These are phyloP conservation scores for Colletotrichum falcatum DNA, from an alignment of 2,329 filamentous ascomycete species.

Conservation along the genomic window DNA sequence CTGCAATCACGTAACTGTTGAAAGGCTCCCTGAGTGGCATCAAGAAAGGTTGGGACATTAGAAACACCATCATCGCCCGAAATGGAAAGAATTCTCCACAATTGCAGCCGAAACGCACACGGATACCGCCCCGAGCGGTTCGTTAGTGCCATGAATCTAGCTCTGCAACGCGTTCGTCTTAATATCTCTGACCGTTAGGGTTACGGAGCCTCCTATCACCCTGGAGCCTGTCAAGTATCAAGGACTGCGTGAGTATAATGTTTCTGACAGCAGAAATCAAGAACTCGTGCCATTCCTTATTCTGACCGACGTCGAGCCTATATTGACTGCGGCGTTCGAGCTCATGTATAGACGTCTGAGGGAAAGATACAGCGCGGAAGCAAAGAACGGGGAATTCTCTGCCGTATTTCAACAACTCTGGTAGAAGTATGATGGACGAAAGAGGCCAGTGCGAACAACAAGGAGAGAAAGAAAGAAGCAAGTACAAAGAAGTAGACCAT, in stretches of 20 bases:
- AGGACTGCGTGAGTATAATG: not conserved
- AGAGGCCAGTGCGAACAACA: not conserved
- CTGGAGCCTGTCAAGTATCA: not conserved
- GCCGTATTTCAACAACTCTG: not conserved
- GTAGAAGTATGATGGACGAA: not conserved
- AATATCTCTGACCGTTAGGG: not conserved
- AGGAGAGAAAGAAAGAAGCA: not conserved
- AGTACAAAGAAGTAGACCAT: not conserved
- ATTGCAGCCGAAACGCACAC: no score
- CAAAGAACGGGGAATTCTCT: not conserved
- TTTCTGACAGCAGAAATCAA: not conserved
- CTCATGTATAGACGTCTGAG: not conserved
- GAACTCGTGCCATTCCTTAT: rapidly evolving
- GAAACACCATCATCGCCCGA: not conserved
- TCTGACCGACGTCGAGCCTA: not conserved
- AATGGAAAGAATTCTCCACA: not conserved
- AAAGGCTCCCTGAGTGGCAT: not conserved
- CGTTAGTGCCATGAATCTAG: not conserved
- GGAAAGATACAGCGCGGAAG: not conserved
- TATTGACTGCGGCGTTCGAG: no score
- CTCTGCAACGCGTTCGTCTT: not conserved
- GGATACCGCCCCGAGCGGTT: not conserved
- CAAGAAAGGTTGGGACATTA: not conserved
- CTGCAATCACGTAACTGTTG: not conserved
- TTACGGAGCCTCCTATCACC: not conserved